phyloP scores from a whole-genome alignment of 768 basidiomycete genomes.

The Mycena belliarum region DNA sequence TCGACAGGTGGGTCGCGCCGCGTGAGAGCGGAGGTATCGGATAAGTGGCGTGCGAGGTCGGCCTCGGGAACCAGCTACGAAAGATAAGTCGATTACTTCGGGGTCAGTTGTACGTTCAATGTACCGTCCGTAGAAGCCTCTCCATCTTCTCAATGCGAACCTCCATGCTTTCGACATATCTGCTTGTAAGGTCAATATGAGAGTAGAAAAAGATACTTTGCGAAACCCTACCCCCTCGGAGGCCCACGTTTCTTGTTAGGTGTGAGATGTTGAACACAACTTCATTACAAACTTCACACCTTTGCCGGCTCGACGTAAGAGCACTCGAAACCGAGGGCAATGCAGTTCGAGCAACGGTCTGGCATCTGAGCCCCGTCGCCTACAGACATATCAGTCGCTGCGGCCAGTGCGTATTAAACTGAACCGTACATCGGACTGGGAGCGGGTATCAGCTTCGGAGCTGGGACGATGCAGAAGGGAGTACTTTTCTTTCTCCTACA shows the following conservation, averaged over 20 bases:
- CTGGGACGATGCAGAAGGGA: conserved; percentile 11
- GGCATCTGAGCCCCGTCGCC: conserved; percentile 72
- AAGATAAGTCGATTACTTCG: neutral
- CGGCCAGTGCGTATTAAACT: neutral
- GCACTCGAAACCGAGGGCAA: conserved; percentile 58
- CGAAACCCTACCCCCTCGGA: conserved; percentile 56
- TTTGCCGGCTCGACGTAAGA: conserved; percentile 71
- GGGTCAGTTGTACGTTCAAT: neutral
- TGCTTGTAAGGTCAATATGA: conserved; percentile 30
- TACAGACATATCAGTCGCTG: conserved; percentile 25
- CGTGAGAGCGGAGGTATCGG: conserved; percentile 34
- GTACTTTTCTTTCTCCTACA: conserved; percentile 75
- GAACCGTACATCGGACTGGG: conserved; percentile 5
- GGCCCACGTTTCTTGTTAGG: conserved; percentile 52
- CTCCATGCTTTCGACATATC: conserved; percentile 66
- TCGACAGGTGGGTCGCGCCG: conserved; percentile 35
- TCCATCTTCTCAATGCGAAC: conserved; percentile 66
- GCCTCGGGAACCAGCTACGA: conserved; percentile 54
- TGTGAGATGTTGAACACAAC: neutral
- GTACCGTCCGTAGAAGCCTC: conserved; percentile 54
- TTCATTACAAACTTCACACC: conserved; percentile 37
- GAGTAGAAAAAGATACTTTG: neutral
- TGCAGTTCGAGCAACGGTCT: conserved; percentile 62
- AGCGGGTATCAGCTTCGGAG: conserved; percentile 1
- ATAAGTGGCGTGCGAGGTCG: conserved; percentile 62